These are phyloP conservation scores for Thuja plicata DNA, from an alignment of 83 land plant genomes.

Conservation along the genomic window DNA sequence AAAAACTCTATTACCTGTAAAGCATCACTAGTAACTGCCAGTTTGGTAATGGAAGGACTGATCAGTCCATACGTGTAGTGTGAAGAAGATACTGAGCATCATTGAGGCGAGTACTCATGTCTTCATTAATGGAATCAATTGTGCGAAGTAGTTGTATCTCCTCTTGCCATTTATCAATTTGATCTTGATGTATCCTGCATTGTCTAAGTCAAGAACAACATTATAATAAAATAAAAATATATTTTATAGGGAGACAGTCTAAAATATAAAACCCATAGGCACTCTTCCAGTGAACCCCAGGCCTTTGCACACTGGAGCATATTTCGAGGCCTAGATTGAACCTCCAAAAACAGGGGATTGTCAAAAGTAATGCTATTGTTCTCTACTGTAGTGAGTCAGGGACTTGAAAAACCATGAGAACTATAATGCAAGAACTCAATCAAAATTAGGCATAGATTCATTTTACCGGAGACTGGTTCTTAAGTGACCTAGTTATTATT, in stretches of 20 bases:
- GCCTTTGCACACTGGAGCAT: not conserved
- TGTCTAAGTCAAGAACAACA: not conserved
- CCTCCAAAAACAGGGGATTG: no score
- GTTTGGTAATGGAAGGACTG: not conserved
- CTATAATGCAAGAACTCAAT: not conserved
- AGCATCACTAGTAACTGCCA: not conserved
- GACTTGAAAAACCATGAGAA: not conserved
- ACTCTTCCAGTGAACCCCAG: not conserved
- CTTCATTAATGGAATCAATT: slow-evolving; percentile 56
- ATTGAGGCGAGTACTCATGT: slow-evolving; percentile 28
- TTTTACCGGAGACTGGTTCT: not conserved
- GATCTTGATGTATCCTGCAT: slow-evolving; percentile 59
- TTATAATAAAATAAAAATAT: not conserved
- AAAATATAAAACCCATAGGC: not conserved
- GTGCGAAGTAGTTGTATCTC: slow-evolving; percentile 54
- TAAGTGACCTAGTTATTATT: not conserved
- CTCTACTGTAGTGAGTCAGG: not conserved
- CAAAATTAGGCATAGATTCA: no score
- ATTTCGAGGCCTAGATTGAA: not conserved
- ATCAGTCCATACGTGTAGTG: not conserved
- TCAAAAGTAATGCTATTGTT: not conserved
- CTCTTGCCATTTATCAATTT: slow-evolving; percentile 69
- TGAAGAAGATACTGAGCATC: slow-evolving; percentile 56
- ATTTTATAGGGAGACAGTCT: not conserved
- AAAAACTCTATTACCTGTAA: not conserved